Base-by-base conservation (phyloP, 192 early-diverging fungal genomes). In the Funneliformis mosseae region DNA sequence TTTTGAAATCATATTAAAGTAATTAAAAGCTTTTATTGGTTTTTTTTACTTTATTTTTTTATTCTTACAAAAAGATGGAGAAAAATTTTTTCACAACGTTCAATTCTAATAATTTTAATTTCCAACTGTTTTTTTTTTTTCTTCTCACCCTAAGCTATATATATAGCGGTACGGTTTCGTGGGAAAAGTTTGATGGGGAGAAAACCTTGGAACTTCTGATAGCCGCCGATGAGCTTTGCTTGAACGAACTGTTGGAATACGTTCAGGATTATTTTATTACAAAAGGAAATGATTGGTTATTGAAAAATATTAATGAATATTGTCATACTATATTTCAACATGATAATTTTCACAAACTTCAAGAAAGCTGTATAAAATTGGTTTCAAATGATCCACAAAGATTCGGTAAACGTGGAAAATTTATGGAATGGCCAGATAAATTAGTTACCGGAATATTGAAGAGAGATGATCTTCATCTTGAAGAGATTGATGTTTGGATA, bases 401-500 rank as follows among this genome's bases (percentile, higher is more conserved):
- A 27, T 28, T 27, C 27, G 25, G 23, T 27, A 23, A 25, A 27
- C 12, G 27, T 28, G 48, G 48, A 55, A 55, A 4, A 55, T 64
- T 64, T 64, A 28, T 28, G 27, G 5, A 64, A 28, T 64, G 63
- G 63, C 63, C 63, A 21, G 63, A 64, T 11, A 64, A 64, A 11
- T 64, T 64, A 28, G 12, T 64, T 12, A 27, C 27, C 2, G 63
- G 27, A 21, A 18, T 78, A 41, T 78, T 78, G 33, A 39, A 78
- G 21, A 38, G 77, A 16, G 60, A 62, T 48, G 77, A 78, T n/a
- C n/a, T 78, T 10, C 25, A 28, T 14, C 60, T 78, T 38, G 77
- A 78, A 39, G 77, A 78, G 9, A 78, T 68, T 67, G 77, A 78
- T 48, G 45, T 78, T 25, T 78, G 77, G 77, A 63, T 68, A 25